Evolutionary conservation across 176 grass and related monocot genomes (phyloP), one percentile per base, ranked within the genome.

Genomic region (Triticum dicoccoides): DNA sequence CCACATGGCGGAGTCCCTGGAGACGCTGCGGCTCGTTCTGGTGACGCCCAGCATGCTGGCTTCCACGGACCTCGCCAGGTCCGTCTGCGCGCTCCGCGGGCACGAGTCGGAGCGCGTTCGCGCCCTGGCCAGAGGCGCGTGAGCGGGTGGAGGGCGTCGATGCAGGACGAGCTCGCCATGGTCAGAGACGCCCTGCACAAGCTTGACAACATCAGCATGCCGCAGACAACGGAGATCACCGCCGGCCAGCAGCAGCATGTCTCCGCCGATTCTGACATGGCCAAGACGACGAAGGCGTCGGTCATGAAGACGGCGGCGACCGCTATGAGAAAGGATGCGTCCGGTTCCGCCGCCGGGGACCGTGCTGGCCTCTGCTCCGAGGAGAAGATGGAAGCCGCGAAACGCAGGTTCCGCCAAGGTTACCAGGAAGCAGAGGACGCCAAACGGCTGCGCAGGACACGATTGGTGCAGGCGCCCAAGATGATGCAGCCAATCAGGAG

Each of bases 101-200:
- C 85, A 87, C 69, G 29, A 74, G 30, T 87, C 85, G 6, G 69
- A 27, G 41, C 29, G 44, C 2, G 14, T 81, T 30, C 85, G 69
- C n/a, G 5, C 33, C 42, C 69, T 87, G n/a, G 86, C 86, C 14
- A 3, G 6, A 32, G 69, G 47, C 9, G 14, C 39, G 2, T 74
- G 5, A 2, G 18, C 67, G 1, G 9, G 38, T 87, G 85, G 54
- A 87, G 20, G 29, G 21, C 56, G 0, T 73, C 85, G 18, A 14
- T 73, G 11, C 41, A 87, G 58, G 10, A 34, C 15, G 78, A 76
- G 3, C 69, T 75, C 10, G 14, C 8, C 42, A 45, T 8, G 21
- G 69, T 73, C 38, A 12, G 11, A 44, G 69, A 12, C 10, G 21
- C 21, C 9, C 11, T 73, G 70, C 21, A 8, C 21, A 73, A 24